Evolutionary conservation across 2,329 filamentous ascomycete genomes (phyloP), one percentile per base, ranked within the genome.

Genomic region (Orbilia quercus): DNA sequence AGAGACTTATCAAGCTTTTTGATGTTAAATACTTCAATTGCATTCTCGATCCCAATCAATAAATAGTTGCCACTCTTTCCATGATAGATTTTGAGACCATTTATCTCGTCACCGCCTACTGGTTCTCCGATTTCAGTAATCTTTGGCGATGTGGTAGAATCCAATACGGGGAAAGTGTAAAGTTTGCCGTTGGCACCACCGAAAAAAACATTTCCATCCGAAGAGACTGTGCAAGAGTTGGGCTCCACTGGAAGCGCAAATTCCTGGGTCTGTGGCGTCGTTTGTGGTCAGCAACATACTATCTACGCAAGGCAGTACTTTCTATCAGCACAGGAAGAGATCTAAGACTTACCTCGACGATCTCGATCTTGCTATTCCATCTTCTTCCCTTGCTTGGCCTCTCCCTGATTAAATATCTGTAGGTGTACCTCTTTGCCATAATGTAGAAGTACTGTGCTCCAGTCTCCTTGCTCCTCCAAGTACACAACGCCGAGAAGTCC

Each of bases 401-500:
- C 20, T 77, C 72, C 4, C 81, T 79, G 2, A 84, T 50, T 0
- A 84, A 77, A 11, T 82, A 79, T 20, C 83, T 80, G 9, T 81
- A 77, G 0, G 78, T 80, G 40, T 81, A 76, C 0, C 75, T 77
- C 76, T 84, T 84, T 3, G 83, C 83, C 63, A 84, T 84, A 9
- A 84, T 75, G 71, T 80, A 84, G 2, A 84, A 55, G 64, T 84
- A 84, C 34, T 82, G 79, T 44, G 82, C 81, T 1, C 80, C 80
- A 16, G 80, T 82, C 16, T 76, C 76, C 58, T 54, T 63, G 23
- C 81, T 82, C 73, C 79, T 82, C 83, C 82, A 84, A 7, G 79
- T 77, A 75, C 83, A 84, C 3, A 84, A 75, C 0, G 83, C 81
- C 12, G 83, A 83, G 82, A 83, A 84, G 74, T 84, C 83, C 0